These are phyloP conservation scores for Zymoseptoria pseudotritici DNA, from an alignment of 2,329 filamentous ascomycete species.

Conservation along the genomic window DNA sequence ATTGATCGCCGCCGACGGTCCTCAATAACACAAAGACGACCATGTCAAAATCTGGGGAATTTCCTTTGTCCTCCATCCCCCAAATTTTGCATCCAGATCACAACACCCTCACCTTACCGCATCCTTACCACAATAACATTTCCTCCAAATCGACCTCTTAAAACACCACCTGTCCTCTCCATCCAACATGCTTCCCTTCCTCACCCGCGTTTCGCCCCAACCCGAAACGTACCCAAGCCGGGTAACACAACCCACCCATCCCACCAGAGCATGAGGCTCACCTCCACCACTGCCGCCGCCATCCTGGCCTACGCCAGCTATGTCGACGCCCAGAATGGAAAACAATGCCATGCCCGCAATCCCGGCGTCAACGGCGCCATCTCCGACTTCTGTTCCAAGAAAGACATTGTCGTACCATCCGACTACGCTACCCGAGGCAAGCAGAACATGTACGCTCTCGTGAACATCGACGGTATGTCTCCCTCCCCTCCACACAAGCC, in stretches of 20 bases:
- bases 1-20: not conserved
- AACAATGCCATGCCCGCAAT: not conserved
- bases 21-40: not conserved
- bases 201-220: not conserved
- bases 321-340: no score
- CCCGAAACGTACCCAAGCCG: not conserved
- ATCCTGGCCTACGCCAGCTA: not conserved
- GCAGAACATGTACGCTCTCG: not conserved
- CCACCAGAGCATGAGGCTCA: not conserved
- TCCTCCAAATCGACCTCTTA: not conserved
- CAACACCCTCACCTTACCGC: not conserved
- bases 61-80: not conserved
- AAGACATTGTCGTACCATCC: constrained; percentile 1
- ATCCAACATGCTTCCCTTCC: not conserved
- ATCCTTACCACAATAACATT: not conserved
- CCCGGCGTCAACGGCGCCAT: constrained; percentile 3
- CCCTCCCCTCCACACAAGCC: no score
- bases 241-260: not conserved
- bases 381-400: constrained; percentile 2
- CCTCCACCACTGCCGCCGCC: not conserved
- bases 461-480: no score
- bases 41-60: not conserved
- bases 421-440: not conserved
- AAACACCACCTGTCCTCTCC: not conserved
- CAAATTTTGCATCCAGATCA: not conserved